Base-by-base conservation (phyloP, 345 rosid species). In the Cardamine chenopodiifolia region DNA sequence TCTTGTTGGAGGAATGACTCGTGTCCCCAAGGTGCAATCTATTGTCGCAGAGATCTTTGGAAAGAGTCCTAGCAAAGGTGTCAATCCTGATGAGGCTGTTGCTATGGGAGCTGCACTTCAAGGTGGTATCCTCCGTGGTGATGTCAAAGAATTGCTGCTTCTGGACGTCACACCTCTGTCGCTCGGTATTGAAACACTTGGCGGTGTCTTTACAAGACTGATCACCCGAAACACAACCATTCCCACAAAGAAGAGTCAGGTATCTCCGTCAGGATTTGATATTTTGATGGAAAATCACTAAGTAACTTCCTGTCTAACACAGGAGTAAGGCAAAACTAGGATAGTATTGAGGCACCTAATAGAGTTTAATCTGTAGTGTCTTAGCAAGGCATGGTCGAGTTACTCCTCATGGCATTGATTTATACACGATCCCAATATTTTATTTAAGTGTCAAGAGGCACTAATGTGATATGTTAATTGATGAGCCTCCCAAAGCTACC, bases 1-100 rank as follows among this genome's bases (percentile, higher is more conserved):
- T 37, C 86, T 92, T 4, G 97, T 92, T 44, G 98, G 98, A 71
- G 97, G 97, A 23, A 90, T 92, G 97, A 92, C 96, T 4, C 96
- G 96, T 81, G 98, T 92, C 19, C 98, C 98, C n/a, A 92, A 88
- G 80, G 92, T 92, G 13, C 98, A 92, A 71, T 85, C 84, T 70
- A 74, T 90, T 10, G 98, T 92, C 14, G 19, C 90, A 1, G 96
- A 82, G 48, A 88, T 92, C 67, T 92, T 92, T 56, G 97, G 93
- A 3, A 93, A 86, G 90, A 79, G 78, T 48, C 96, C 98, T 0
- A 89, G 97, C 64, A 89, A 89, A 79, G 97, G 93, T 62, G 97
- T 93, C 1, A 92, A 92, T 66, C 97, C 97, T 49, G 96, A 90
- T 37, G 96, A 92, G 80, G 96, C 96, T 60, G 96, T 92, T 66